Percentiles rank a stretch among this genome's conserved stretches.
phyloP scores from a whole-genome alignment of 75 land plant species.

The Cunninghamia lanceolata region DNA sequence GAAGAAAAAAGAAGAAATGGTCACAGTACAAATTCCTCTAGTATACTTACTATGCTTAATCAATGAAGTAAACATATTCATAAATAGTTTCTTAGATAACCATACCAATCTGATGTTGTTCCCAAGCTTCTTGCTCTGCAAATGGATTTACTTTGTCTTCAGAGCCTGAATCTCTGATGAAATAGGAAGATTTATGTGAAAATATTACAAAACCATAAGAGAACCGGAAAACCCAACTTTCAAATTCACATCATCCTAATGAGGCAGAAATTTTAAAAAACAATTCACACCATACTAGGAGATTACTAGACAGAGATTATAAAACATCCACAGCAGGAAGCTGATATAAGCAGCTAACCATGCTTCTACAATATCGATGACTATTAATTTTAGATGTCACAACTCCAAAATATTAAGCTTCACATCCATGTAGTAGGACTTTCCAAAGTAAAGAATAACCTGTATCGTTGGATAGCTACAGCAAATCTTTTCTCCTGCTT shows the following conservation, averaged over 20 bases:
- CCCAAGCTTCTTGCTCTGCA: conserved; percentile 99
- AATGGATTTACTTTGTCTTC: conserved; percentile 85
- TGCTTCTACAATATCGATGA: background rate
- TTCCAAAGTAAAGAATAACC: conserved; percentile 29
- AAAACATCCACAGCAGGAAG: too few relatives aligned
- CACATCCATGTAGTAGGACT: background rate
- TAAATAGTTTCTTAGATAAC: background rate
- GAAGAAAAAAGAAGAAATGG: background rate
- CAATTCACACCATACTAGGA: background rate
- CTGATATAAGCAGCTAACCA: background rate
- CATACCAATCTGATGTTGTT: conserved; percentile 87
- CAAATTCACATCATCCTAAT: background rate
- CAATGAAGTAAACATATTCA: background rate
- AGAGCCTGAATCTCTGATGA: conserved; percentile 42
- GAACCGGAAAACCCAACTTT: background rate
- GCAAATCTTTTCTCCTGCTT: conserved; percentile 93
- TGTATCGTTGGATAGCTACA: conserved; percentile 82
- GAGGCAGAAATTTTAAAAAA: too few relatives aligned
- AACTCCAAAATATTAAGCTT: background rate
- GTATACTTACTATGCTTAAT: background rate
- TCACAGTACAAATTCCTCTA: background rate
- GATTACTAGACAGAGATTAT: background rate
- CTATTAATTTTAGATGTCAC: background rate
- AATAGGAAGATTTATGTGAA: conserved; percentile 9
- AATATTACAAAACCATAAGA: background rate